Percentiles rank a stretch among this genome's conserved stretches.
Evolutionary conservation across 2,329 filamentous ascomycete genomes (phyloP).

Genomic region (Zasmidium citrigriseum): DNA sequence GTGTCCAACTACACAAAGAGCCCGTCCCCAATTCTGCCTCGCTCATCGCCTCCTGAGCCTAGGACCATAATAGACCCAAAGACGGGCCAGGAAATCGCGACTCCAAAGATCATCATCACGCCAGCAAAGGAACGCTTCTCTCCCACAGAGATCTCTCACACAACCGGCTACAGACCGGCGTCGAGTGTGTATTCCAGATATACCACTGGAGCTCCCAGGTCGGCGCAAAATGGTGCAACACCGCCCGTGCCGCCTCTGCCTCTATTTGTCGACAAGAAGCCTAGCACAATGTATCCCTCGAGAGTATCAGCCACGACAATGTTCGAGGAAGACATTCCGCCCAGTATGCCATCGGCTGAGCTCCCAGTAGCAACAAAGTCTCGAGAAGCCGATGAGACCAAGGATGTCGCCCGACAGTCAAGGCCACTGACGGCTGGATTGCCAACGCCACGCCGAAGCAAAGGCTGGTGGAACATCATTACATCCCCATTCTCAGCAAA

Average conservation of each 20-base stretch:
- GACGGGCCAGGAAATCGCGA: conserved; percentile 27
- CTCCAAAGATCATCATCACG: conserved; percentile 56
- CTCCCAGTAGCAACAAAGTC: background rate
- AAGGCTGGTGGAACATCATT: conserved; percentile 78
- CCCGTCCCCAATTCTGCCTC: conserved; percentile 22
- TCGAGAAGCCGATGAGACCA: background rate
- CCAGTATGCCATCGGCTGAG: background rate
- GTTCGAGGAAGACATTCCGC: conserved; percentile 49
- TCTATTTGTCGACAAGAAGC: conserved; percentile 25
- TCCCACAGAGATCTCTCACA: conserved; percentile 52
- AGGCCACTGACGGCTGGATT: conserved; percentile 25
- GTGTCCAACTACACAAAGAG: conserved; percentile 45
- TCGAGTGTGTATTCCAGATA: conserved; percentile 66
- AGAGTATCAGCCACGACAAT: conserved; percentile 40
- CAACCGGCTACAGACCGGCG: conserved; percentile 39
- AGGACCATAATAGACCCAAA: background rate
- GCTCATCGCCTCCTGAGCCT: background rate
- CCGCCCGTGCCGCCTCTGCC: conserved; percentile 65
- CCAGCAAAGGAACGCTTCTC: conserved; percentile 55
- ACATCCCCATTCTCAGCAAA: conserved; percentile 63
- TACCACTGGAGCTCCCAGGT: conserved; percentile 37
- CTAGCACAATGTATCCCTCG: conserved; percentile 12
- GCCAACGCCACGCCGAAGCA: conserved; percentile 60
- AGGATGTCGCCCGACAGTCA: background rate
- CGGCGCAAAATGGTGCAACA: conserved; percentile 34